Evolutionary conservation across 1,284 basidiomycete genomes (phyloP), one percentile per base, ranked within the genome.

Genomic region (Sanguinoderma infundibulare): DNA sequence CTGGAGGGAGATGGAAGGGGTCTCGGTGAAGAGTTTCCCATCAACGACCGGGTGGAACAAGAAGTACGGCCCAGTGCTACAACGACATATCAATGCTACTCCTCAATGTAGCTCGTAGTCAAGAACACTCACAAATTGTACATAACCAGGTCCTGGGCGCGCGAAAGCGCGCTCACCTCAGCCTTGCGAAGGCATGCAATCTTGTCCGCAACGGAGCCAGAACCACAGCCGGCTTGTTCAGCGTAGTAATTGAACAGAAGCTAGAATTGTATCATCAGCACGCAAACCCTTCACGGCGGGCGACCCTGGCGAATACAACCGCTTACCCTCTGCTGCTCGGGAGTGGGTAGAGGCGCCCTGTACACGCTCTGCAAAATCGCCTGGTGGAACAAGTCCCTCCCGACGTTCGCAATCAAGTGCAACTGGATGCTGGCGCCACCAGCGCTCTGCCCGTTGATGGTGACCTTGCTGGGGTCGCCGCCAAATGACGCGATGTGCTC

Each of bases 401-500:
- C 74, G 17, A 70, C 70, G 61, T 81, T 77, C 10, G 82, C 79
- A 26, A 85, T 76, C 50, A 87, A 75, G 67, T 87, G 86, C 15
- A 87, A 72, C 66, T 84, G 80, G 9, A 87, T 78, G 2, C 82
- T 84, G 32, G 80, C 75, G 0, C 78, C 84, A 12, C 87, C 88
- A 0, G 87, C 87, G 59, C 85, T 87, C 67, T 90, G 77, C 0
- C 87, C 87, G 62, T 85, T 84, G 69, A 88, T 86, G 0, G 86
- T 87, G 6, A 87, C 83, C 52, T 76, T 73, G 5, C 54, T 59
- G 5, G 82, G 79, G 67, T 91, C 78, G 2, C 91, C 89, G 9
- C 87, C 90, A 65, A 92, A 92, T 5, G 78, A 76, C 5, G 70
- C 70, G 63, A 91, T 89, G 66, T 90, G 76, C 55, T 78, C 60